Base-by-base conservation (phyloP, 495 filamentous ascomycete genomes). In the Annulohypoxylon nitens region DNA sequence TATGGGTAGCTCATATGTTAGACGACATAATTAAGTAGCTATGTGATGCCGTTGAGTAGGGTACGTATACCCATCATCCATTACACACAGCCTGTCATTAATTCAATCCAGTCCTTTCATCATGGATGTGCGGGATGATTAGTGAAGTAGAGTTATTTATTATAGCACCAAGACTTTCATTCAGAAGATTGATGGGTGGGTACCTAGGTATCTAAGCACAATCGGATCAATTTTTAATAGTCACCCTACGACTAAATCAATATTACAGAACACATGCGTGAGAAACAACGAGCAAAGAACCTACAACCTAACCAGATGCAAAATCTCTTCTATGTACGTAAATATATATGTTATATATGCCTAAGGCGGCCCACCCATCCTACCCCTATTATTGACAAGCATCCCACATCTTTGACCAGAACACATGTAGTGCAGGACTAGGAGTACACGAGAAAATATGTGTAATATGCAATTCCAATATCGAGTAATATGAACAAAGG, bases 401-500 rank as follows among this genome's bases (percentile, higher is more conserved):
- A 23, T 20, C 34, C 55, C 34, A 39, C 30, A 25, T 59, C 33
- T 16, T 16, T 4, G 4, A 59, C 14, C 50, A 30, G 1, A 30
- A 2, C 30, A 20, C 16, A 26, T 30, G 30, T 5, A 57, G 14
- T 16, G 16, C 9, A 30, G 18, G 33, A 25, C 30, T 9, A 54
- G 47, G 30, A 26, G 30, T n/a, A 59, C 51, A 43, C 26, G 53
- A 34, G n/a, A 7, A 54, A 16, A 37, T 61, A 34, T 68, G 10
- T 59, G 36, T 16, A 58, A 11, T 6, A 41, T n/a, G 23, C 3
- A 48, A 36, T 47, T 50, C 53, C 59, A 64, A 64, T 41, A 58
- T 23, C 6, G 11, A 11, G 14, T 45, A 43, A 33, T 59, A 61
- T 61, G n/a, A 33, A 64, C 41, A 59, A 57, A 64, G 51, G 37